phyloP scores from a whole-genome alignment of 768 basidiomycete species.

The Kwoniella shandongensis region DNA sequence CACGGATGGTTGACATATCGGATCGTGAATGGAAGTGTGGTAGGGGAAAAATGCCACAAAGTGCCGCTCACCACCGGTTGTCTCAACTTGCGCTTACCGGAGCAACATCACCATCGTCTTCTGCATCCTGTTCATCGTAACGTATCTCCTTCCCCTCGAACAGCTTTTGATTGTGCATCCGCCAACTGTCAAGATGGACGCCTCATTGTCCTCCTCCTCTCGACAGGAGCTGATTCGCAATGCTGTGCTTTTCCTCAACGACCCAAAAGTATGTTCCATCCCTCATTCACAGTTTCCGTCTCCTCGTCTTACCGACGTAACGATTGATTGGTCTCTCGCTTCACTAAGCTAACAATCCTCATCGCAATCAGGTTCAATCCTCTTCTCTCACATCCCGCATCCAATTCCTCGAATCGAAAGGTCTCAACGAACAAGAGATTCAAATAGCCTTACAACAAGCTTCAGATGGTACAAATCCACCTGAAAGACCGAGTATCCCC shows the following conservation, averaged over 20 bases:
- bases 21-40: no score
- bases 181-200: constrained; percentile 7
- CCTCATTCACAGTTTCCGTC: background rate
- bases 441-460: constrained; percentile 72
- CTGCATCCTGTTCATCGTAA: no score
- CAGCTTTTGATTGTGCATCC: no score
- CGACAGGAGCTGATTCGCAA: constrained; percentile 67
- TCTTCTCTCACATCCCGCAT: constrained; percentile 80
- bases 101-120: no score
- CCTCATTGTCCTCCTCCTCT: constrained; percentile 3
- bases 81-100: no score
- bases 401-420: constrained; percentile 94
- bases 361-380: constrained; percentile 63
- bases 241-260: constrained; percentile 80
- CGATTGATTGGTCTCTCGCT: background rate
- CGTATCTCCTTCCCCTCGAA: no score
- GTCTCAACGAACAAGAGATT: constrained; percentile 77
- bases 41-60: no score
- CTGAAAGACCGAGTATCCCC: constrained; percentile 11
- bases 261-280: constrained; percentile 65
- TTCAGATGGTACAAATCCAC: constrained; percentile 4
- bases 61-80: no score
- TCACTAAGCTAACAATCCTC: background rate
- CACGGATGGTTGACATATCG: no score
- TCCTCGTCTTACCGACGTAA: background rate